Conservation (phyloP, 2,329 filamentous ascomycete species). For the Alternaria alternata region DNA sequence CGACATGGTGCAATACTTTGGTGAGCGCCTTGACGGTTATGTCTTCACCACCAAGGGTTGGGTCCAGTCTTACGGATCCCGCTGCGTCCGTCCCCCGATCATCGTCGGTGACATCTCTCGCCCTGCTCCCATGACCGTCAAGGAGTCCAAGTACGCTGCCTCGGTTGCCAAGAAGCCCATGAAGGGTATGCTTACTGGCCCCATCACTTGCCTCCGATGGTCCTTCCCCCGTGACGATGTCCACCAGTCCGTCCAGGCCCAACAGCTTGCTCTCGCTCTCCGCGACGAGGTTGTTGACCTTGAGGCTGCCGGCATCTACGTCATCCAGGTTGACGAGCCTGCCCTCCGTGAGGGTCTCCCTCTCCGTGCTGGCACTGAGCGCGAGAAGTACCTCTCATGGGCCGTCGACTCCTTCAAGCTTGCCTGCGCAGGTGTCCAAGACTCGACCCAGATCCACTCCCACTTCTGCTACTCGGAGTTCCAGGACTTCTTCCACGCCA, state of each 20-base stretch:
- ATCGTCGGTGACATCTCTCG: slow-evolving; percentile 98
- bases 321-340: slow-evolving; percentile 99
- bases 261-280: slow-evolving; percentile 97
- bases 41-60: slow-evolving; percentile 99
- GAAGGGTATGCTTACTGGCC: slow-evolving; percentile 99
- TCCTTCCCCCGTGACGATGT: slow-evolving; percentile 99
- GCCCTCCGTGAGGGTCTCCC: slow-evolving; percentile 99
- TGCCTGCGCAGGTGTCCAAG: slow-evolving; percentile 88
- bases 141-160: slow-evolving; percentile 99
- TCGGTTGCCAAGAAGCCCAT: slow-evolving; percentile 98
- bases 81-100: slow-evolving; percentile 97
- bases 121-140: slow-evolving; percentile 97
- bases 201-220: slow-evolving; percentile 98
- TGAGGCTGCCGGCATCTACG: slow-evolving; percentile 92
- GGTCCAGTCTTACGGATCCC: slow-evolving; percentile 98
- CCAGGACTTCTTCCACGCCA: slow-evolving; percentile 99
- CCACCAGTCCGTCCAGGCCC: slow-evolving; percentile 97
- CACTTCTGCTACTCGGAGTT: slow-evolving; percentile 99
- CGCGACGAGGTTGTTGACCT: slow-evolving; percentile 98
- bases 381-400: slow-evolving; percentile 96
- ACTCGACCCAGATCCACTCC: slow-evolving; percentile 98
- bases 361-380: slow-evolving; percentile 91
- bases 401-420: slow-evolving; percentile 98
- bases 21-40: slow-evolving; percentile 95
- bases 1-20: slow-evolving; percentile 99